Conservation (phyloP, 2,329 filamentous ascomycete species). For the Scytalidium lignicola region DNA sequence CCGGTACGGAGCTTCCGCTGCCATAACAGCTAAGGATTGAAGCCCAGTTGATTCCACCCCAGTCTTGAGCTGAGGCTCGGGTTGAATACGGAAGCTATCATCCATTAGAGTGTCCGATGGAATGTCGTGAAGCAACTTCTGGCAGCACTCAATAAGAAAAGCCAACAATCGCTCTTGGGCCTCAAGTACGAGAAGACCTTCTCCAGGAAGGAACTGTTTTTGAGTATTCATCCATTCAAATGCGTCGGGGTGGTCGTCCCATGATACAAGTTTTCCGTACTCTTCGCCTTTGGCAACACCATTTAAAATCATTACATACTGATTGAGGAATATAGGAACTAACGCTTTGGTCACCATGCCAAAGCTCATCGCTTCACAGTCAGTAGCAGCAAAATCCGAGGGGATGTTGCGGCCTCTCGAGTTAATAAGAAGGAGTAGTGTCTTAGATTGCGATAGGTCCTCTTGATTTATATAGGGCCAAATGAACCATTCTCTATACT, state of each 20-base stretch:
- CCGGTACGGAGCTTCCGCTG: slow-evolving; percentile 48
- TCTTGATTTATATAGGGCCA: slow-evolving; percentile 55
- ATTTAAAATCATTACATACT: slow-evolving; percentile 31
- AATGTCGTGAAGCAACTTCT: slow-evolving; percentile 47
- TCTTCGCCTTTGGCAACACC: slow-evolving; percentile 24
- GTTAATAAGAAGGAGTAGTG: slow-evolving; percentile 46
- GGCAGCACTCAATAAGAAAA: slow-evolving; percentile 45
- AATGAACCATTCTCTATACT: slow-evolving; percentile 33
- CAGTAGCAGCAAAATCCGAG: slow-evolving; percentile 40
- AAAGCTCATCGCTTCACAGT: slow-evolving; percentile 31
- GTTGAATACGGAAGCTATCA: slow-evolving; percentile 29
- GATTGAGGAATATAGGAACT: slow-evolving; percentile 22
- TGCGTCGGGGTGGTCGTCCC: slow-evolving; percentile 32
- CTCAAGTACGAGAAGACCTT: slow-evolving; percentile 46
- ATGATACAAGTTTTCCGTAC: slow-evolving; percentile 33
- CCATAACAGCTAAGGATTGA: slow-evolving; percentile 34
- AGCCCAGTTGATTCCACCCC: slow-evolving; percentile 28
- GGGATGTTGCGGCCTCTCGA: slow-evolving; percentile 43
- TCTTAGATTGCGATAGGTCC: slow-evolving; percentile 41
- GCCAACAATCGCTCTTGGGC: slow-evolving; percentile 41
- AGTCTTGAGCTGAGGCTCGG: slow-evolving; percentile 31
- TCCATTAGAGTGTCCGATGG: slow-evolving; percentile 23
- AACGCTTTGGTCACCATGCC: slow-evolving; percentile 22
- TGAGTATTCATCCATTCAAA: slow-evolving; percentile 30
- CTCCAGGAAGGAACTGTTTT: slow-evolving; percentile 36